Conservation (phyloP, 1,139 yeast species). For the Scheffersomyces titani region DNA sequence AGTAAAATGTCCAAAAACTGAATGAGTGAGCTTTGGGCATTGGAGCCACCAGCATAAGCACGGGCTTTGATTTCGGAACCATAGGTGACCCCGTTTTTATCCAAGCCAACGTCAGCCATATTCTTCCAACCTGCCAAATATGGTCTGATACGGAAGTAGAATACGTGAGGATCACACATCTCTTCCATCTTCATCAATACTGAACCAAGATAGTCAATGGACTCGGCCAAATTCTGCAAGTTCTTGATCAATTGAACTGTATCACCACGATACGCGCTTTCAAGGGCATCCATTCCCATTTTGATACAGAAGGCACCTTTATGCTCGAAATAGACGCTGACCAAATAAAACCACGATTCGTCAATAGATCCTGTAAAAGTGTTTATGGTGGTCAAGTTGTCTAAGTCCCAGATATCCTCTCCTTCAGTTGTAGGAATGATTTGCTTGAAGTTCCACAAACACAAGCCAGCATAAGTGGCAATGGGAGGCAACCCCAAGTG, state of each 20-base stretch:
- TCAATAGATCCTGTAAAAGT: conserved; percentile 91
- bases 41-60: conserved; percentile 84
- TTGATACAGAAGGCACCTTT: conserved; percentile 70
- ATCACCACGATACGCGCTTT: conserved; percentile 33
- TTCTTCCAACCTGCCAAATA: conserved; percentile 93
- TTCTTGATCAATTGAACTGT: conserved; percentile 37
- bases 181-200: conserved; percentile 84
- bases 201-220: conserved; percentile 74
- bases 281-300: conserved; percentile 63
- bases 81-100: conserved; percentile 72
- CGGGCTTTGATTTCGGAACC: conserved; percentile 65
- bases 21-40: conserved; percentile 88
- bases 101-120: conserved; percentile 84
- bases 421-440: conserved; percentile 50
- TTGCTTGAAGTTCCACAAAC: conserved; percentile 83
- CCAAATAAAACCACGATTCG: conserved; percentile 92
- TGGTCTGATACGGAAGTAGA: conserved; percentile 84
- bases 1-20: conserved; percentile 82
- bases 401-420: conserved; percentile 48
- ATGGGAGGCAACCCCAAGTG: conserved; percentile 77
- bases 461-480: conserved; percentile 83
- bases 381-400: conserved; percentile 73
- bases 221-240: conserved; percentile 69
- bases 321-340: conserved; percentile 82
- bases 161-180: conserved; percentile 92